Conservation (phyloP, 202 grass and related monocot genomes). For the Brachypodium distachyon region DNA sequence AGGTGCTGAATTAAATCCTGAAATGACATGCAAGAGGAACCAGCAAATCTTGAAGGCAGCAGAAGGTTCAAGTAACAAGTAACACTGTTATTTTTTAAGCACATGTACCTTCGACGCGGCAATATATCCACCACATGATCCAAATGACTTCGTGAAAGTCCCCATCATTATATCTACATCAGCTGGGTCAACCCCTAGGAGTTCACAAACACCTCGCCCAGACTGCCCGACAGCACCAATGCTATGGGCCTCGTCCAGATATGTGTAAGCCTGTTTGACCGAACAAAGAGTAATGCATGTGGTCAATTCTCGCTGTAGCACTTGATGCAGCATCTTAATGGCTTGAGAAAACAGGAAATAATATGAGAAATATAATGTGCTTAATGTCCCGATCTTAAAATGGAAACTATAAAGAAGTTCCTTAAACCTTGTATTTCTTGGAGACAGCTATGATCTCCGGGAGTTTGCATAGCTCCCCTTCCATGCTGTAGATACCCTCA, state of each 20-base stretch:
- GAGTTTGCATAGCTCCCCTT: constrained; percentile 90
- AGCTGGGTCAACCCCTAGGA: constrained; percentile 71
- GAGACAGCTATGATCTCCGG: constrained; percentile 86
- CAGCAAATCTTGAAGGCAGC: not conserved
- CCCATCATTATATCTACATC: constrained; percentile 95
- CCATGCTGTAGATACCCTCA: constrained; percentile 89
- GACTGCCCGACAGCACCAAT: constrained; percentile 74
- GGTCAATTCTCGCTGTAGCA: not conserved
- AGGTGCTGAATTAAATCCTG: constrained; percentile 82
- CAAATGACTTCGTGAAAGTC: constrained; percentile 82
- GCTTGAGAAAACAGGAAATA: not conserved
- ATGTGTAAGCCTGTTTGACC: constrained; percentile 61
- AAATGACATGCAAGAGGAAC: constrained; percentile 2
- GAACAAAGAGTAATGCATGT: not conserved
- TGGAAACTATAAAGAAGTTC: constrained; percentile 6
- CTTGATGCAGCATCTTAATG: not conserved
- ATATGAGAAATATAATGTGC: not conserved
- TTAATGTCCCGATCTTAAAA: not conserved
- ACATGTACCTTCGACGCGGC: constrained; percentile 60
- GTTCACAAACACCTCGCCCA: constrained; percentile 73
- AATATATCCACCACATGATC: constrained; percentile 90
- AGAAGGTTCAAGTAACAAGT: not conserved
- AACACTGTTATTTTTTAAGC: constrained; percentile 3
- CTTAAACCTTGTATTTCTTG: constrained; percentile 88
- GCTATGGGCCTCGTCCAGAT: constrained; percentile 83